Conservation (phyloP, 73 alveolate genomes). For the Paramecium caudatum region DNA sequence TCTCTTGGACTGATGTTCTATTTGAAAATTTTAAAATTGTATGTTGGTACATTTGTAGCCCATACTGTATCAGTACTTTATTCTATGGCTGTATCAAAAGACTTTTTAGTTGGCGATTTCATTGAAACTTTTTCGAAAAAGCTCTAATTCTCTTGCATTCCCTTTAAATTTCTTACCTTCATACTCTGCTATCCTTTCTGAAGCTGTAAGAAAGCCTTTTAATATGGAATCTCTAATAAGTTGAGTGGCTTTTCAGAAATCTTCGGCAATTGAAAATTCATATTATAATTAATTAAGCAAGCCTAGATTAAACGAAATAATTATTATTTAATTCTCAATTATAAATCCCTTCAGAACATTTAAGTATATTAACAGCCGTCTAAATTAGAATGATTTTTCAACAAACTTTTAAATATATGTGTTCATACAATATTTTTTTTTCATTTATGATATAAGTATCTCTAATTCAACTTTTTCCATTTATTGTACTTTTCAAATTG, state of each 20-base stretch:
- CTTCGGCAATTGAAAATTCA: constrained; percentile 28
- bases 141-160: background rate
- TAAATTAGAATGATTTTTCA: background rate
- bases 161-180: background rate
- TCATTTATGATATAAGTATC: background rate
- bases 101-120: background rate
- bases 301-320: too few species aligned
- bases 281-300: too few species aligned
- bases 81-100: background rate
- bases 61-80: background rate
- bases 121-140: background rate
- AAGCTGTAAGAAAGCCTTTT: background rate
- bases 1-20: background rate
- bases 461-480: background rate
- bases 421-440: too few species aligned
- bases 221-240: background rate
- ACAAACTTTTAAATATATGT: background rate
- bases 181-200: background rate
- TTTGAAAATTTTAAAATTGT: background rate
- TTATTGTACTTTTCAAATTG: too few species aligned
- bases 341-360: too few species aligned
- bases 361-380: too few species aligned
- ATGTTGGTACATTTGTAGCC: background rate
- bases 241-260: background rate
- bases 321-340: too few species aligned